Evolutionary conservation across 371 early-diverging fungal species (phyloP).

Genomic region (Massospora cicadina): DNA sequence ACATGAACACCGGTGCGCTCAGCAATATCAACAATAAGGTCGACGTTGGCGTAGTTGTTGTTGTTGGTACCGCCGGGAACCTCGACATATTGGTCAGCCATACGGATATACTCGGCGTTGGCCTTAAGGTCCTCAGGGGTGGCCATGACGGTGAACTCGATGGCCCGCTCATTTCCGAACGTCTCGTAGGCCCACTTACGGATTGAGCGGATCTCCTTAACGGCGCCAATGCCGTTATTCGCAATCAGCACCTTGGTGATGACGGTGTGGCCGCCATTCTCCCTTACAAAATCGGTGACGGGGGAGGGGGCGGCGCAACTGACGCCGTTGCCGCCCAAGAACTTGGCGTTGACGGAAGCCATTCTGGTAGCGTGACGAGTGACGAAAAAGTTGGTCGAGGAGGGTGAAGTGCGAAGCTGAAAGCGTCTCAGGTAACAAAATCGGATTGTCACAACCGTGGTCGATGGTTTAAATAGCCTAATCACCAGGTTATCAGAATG

Average conservation of each 20-base stretch:
- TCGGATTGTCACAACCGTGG: no score
- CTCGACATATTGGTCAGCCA: conserved; percentile 95
- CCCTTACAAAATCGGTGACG: conserved; percentile 55
- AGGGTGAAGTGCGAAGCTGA: no score
- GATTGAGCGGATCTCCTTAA: conserved; percentile 96
- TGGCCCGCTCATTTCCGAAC: conserved; percentile 89
- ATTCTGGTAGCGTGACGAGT: no score
- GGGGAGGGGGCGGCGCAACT: conserved; percentile 30
- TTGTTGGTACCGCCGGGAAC: conserved; percentile 93
- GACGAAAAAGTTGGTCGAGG: no score
- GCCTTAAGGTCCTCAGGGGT: conserved; percentile 93
- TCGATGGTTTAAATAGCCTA: no score
- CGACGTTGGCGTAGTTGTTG: conserved; percentile 96
- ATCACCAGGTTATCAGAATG: no score
- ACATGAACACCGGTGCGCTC: conserved; percentile 85
- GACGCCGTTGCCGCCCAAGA: conserved; percentile 37
- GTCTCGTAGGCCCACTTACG: conserved; percentile 96
- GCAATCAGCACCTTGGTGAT: conserved; percentile 87
- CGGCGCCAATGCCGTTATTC: conserved; percentile 99
- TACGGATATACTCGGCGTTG: conserved; percentile 96
- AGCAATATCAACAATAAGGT: conserved; percentile 93
- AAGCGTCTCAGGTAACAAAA: no score
- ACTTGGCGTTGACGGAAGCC: background rate
- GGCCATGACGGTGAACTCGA: conserved; percentile 95
- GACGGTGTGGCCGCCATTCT: conserved; percentile 68